These are phyloP conservation scores for Gymnopilus dilepis DNA, from an alignment of 768 basidiomycete species.

Conservation along the genomic window DNA sequence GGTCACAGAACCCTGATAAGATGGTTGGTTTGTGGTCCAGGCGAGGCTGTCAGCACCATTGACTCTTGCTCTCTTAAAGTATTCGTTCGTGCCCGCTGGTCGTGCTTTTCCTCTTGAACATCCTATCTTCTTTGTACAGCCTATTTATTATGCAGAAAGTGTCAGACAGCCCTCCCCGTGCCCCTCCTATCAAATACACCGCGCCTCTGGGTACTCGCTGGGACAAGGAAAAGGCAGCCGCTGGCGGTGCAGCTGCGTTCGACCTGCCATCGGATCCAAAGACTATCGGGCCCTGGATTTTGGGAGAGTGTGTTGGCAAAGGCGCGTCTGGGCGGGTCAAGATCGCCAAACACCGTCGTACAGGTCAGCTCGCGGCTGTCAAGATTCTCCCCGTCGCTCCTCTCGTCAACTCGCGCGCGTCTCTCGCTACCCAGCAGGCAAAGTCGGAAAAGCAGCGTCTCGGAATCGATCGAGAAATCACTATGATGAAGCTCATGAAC, in stretches of 20 bases:
- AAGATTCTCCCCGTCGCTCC: slow-evolving; percentile 92
- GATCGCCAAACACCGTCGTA: slow-evolving; percentile 84
- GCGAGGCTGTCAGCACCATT: slow-evolving; percentile 18
- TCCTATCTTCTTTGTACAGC: slow-evolving; percentile 36
- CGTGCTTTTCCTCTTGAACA: slow-evolving; percentile 44
- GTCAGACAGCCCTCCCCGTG: slow-evolving; percentile 64
- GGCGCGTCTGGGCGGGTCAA: slow-evolving; percentile 95
- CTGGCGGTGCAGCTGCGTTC: slow-evolving; percentile 72
- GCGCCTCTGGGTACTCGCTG: slow-evolving; percentile 81
- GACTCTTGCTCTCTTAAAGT: slow-evolving; percentile 17
- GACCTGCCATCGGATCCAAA: slow-evolving; percentile 87
- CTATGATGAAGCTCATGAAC: slow-evolving; percentile 99
- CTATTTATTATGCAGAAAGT: slow-evolving; percentile 44
- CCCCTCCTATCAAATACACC: slow-evolving; percentile 73
- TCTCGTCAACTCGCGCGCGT: slow-evolving; percentile 72
- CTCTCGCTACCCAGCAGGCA: slow-evolving; percentile 66
- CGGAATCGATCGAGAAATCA: slow-evolving; percentile 92
- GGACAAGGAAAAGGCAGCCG: slow-evolving; percentile 87
- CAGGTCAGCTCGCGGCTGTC: slow-evolving; percentile 92
- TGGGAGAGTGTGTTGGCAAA: slow-evolving; percentile 93
- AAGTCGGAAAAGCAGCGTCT: slow-evolving; percentile 84
- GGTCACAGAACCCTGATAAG: slow-evolving; percentile 28
- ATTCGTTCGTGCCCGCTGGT: slow-evolving; percentile 45
- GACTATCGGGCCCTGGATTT: slow-evolving; percentile 88
- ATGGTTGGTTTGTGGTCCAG: slow-evolving; percentile 2